Evolutionary conservation across 139 green algal genomes (phyloP).

Genomic region (Closterium sp.): DNA sequence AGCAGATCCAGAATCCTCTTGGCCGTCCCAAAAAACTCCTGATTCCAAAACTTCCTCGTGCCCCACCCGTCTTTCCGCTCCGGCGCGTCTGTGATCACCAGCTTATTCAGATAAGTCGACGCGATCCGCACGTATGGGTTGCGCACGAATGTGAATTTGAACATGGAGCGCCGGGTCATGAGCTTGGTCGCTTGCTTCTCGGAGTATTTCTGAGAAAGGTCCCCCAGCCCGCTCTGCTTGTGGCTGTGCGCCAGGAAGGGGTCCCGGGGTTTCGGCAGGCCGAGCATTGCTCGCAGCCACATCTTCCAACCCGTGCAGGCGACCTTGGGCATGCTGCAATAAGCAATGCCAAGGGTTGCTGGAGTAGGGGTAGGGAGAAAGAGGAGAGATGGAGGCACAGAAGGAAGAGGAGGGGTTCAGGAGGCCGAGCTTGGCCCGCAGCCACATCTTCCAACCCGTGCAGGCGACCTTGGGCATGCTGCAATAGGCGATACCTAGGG

Average conservation of each 20-base stretch:
- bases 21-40: neutral
- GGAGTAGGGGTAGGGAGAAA: too few relatives aligned
- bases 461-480: neutral
- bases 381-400: too few relatives aligned
- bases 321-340: neutral
- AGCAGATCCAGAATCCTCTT: neutral
- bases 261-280: neutral
- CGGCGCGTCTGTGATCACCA: neutral
- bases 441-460: constrained; percentile 2
- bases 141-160: neutral
- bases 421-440: neutral
- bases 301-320: constrained; percentile 6
- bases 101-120: neutral
- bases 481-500: neutral
- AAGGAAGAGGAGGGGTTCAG: neutral
- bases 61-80: neutral
- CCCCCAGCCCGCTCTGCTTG: neutral
- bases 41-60: neutral
- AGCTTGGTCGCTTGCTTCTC: neutral
- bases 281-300: constrained; percentile 1
- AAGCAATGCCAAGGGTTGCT: neutral
- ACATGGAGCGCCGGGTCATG: neutral
- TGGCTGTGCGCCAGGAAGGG: neutral
- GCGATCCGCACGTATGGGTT: neutral
- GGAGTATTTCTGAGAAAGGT: neutral